phyloP scores from a whole-genome alignment of 208 protist genomes.

The Zelonia costaricensis region DNA sequence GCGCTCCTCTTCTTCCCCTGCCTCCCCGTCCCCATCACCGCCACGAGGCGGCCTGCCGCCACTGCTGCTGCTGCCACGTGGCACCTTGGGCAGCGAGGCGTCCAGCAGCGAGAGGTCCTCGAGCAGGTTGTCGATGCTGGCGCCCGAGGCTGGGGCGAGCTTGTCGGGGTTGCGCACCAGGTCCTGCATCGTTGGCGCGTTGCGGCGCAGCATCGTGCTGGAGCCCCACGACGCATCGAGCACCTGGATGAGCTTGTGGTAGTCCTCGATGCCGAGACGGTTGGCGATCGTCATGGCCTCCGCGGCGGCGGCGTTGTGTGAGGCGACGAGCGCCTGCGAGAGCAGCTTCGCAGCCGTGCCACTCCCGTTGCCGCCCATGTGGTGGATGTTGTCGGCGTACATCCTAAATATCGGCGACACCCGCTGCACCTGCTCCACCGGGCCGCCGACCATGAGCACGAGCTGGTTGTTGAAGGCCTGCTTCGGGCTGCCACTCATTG shows the following conservation, averaged over 20 bases:
- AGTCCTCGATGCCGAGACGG: conserved; percentile 74
- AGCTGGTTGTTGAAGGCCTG: conserved; percentile 83
- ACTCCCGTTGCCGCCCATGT: conserved; percentile 83
- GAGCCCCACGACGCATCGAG: conserved; percentile 83
- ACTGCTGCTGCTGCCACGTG: not conserved
- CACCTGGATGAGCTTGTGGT: conserved; percentile 70
- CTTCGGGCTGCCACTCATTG: conserved; percentile 83
- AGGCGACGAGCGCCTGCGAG: conserved; percentile 76
- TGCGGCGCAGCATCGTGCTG: conserved; percentile 89
- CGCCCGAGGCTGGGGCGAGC: conserved; percentile 51
- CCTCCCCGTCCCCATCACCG: not conserved
- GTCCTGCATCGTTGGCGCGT: conserved; percentile 81
- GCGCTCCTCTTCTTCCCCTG: conserved; percentile 51
- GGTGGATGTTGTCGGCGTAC: conserved; percentile 83
- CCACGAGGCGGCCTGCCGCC: not conserved
- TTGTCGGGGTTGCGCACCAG: conserved; percentile 79
- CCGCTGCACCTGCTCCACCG: conserved; percentile 68
- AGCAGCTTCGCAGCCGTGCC: conserved; percentile 83
- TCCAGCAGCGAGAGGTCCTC: conserved; percentile 71
- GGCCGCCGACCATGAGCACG: conserved; percentile 84
- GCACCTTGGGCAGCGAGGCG: conserved; percentile 44
- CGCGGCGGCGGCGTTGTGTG: conserved; percentile 84
- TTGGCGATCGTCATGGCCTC: conserved; percentile 88
- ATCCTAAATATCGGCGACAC: conserved; percentile 81
- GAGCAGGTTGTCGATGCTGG: conserved; percentile 64